Evolutionary conservation across 768 basidiomycete species (phyloP), one percentile per base, ranked within the genome.

Genomic region (Gelatoporia subvermispora): DNA sequence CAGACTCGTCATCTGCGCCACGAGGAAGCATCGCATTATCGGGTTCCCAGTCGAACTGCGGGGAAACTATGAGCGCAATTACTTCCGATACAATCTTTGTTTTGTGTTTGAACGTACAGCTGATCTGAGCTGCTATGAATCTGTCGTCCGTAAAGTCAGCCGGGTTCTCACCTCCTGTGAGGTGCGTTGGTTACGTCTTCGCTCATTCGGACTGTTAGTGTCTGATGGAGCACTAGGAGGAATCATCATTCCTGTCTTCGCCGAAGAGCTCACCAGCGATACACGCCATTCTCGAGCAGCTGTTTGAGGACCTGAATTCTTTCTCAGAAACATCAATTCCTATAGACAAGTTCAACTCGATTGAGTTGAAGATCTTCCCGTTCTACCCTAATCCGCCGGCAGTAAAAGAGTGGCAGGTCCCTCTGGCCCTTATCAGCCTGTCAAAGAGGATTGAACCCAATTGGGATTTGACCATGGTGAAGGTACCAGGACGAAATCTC

Each of bases 291-390:
- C 79, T 98, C 18, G 95, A 99, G 67, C 94, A 97, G 60, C 75
- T 99, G 1, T 98, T 93, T 57, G 94, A 97, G 60, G 96, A 99
- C 58, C 70, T 99, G 57, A 98, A 97, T 66, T 94, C 93, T 8
- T 98, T 95, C 68, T 93, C 92, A 1, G 95, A 97, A 69, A 93
- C 95, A 1, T 92, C 89, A 2, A 94, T 99, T 45, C 76, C 80
- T 2, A 84, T 98, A 54, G 90, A 96, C 65, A 78, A 80, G 38
- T 93, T 93, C 73, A 96, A 94, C 62, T 91, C 93, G 2, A 87
- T 98, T 47, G 94, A 98, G 62, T 68, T 99, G 55, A 94, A 95
- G 65, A 88, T 98, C 38, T 93, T 97, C 52, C 95, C 96, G 0
- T 95, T 93, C 68, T 94, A 94, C 57, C 93, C 92, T 18, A 98